Conservation (phyloP, 257 asterid genomes). For the Solanum sejunctum region DNA sequence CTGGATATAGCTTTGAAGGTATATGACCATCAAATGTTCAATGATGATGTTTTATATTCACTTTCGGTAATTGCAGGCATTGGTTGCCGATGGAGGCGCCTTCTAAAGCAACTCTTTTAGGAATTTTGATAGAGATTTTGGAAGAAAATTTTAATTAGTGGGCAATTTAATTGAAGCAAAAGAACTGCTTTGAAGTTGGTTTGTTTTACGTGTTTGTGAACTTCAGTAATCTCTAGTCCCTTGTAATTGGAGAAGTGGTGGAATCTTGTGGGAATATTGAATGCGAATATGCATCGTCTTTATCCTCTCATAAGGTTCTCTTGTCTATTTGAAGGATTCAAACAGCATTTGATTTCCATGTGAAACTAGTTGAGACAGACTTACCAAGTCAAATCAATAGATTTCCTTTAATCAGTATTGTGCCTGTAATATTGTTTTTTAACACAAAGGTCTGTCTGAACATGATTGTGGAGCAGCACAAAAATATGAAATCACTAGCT, state of each 20-base stretch:
- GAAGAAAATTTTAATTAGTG: not conserved
- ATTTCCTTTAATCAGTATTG: not conserved
- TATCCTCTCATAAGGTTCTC: not conserved
- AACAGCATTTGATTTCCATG: not conserved
- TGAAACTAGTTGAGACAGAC: not conserved
- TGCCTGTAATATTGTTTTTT: not conserved
- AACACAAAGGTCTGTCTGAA: not conserved
- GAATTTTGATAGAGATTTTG: not conserved
- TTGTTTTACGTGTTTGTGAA: not conserved
- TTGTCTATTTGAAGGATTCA: not conserved
- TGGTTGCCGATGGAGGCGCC: not conserved
- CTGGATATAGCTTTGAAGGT: slow-evolving; percentile 93
- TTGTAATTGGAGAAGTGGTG: not conserved
- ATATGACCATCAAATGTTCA: slow-evolving; percentile 6
- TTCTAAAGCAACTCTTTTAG: not conserved
- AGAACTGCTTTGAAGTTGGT: not conserved
- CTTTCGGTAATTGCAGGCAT: not conserved
- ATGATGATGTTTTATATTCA: slow-evolving; percentile 1
- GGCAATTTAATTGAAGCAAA: not conserved
- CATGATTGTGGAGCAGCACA: not conserved
- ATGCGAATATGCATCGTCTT: not conserved
- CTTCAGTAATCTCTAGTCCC: not conserved
- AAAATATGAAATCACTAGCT: not conserved
- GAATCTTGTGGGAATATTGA: not conserved
- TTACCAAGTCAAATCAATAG: not conserved